Evolutionary conservation across 1,284 basidiomycete species (phyloP).

Genomic region (Microbotryum intermedium): DNA sequence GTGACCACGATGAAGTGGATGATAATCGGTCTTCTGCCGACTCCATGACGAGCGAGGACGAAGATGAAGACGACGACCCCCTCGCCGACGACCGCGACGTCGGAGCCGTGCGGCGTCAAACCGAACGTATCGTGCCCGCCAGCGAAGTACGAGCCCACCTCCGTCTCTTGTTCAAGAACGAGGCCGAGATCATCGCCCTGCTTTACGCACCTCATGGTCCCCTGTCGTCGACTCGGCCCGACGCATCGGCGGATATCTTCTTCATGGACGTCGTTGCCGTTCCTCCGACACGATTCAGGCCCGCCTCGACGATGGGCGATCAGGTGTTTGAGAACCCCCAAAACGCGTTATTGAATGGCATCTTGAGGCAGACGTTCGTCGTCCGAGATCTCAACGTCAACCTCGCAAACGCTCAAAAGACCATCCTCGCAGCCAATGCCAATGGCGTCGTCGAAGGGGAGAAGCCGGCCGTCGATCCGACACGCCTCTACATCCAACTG

Average conservation of each 20-base stretch:
- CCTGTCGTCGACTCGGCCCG: slow-evolving; percentile 51
- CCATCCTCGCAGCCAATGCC: slow-evolving; percentile 37
- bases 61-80: slow-evolving; percentile 10
- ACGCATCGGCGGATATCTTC: slow-evolving; percentile 78
- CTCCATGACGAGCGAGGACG: slow-evolving; percentile 6
- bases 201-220: slow-evolving; percentile 89
- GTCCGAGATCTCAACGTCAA: slow-evolving; percentile 69
- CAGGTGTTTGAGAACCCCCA: slow-evolving; percentile 92
- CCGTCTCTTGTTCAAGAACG: slow-evolving; percentile 77
- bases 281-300: slow-evolving; percentile 90
- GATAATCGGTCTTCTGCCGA: slow-evolving; percentile 24
- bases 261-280: slow-evolving; percentile 91
- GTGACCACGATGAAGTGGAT: slow-evolving; percentile 34
- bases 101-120: slow-evolving; percentile 62
- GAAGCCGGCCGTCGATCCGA: slow-evolving; percentile 42
- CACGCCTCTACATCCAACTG: slow-evolving; percentile 58
- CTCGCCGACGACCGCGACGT: slow-evolving; percentile 41
- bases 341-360: slow-evolving; percentile 81
- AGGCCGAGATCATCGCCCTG: slow-evolving; percentile 69
- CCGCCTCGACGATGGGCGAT: slow-evolving; percentile 85
- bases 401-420: slow-evolving; percentile 54
- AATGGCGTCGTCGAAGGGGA: slow-evolving; percentile 24
- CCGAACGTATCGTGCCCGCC: slow-evolving; percentile 81
- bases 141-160: slow-evolving; percentile 92
- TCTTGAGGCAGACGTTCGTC: slow-evolving; percentile 61